phyloP scores from a whole-genome alignment of 1,139 yeast genomes.

The Magnusiomyces suaveolens region DNA sequence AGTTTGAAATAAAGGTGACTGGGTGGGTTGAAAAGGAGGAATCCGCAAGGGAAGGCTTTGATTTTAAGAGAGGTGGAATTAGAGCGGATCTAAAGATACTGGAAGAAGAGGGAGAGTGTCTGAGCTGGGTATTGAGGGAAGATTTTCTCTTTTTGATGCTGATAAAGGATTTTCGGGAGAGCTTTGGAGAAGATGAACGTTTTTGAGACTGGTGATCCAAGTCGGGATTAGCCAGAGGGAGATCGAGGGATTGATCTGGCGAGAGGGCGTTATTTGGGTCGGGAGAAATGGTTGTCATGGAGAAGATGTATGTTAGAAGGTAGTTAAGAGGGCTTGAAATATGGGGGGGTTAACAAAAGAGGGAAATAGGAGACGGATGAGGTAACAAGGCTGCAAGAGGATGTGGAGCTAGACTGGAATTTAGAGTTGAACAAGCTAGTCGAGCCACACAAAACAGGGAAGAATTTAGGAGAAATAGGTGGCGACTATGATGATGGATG shows the following conservation, averaged over 20 bases:
- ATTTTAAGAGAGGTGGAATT: conserved; percentile 1
- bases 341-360: background rate
- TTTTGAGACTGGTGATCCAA: background rate
- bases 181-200: too few relatives aligned
- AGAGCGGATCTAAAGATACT: background rate
- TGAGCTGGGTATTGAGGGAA: background rate
- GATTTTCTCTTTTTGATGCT: background rate
- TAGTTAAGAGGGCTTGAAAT: background rate
- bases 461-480: too few relatives aligned
- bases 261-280: background rate
- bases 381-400: background rate
- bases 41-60: background rate
- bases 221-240: background rate
- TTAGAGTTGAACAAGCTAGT: background rate
- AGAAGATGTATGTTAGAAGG: background rate
- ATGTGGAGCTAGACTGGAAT: background rate
- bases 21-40: background rate
- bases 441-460: background rate
- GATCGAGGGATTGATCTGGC: background rate
- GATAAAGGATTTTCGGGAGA: background rate
- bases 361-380: background rate
- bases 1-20: background rate
- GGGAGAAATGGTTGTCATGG: background rate
- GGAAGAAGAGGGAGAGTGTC: background rate
- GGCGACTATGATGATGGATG: too few relatives aligned